Conservation (phyloP, 805 yeast genomes). For the Candida odintsovae region DNA sequence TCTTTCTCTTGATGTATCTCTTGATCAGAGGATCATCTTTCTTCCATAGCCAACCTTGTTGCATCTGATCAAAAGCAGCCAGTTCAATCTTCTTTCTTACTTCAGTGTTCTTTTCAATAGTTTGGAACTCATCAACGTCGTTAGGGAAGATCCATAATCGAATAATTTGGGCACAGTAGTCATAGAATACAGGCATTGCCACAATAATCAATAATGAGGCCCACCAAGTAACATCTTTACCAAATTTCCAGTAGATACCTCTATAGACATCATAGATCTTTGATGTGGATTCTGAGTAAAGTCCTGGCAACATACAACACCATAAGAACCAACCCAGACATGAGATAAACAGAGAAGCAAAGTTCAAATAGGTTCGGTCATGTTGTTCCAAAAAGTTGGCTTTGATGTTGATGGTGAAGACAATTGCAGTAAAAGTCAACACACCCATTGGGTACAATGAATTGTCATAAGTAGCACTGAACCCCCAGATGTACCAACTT, state of each 20-base stretch:
- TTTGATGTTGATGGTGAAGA: constrained; percentile 69
- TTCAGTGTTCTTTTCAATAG: constrained; percentile 63
- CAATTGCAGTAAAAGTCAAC: constrained; percentile 64
- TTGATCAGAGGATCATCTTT: constrained; percentile 35
- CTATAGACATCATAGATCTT: constrained; percentile 64
- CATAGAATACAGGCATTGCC: constrained; percentile 58
- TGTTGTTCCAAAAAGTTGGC: constrained; percentile 77
- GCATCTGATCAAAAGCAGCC: constrained; percentile 64
- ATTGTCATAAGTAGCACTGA: constrained; percentile 60
- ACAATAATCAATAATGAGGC: constrained; percentile 55
- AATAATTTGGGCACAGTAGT: constrained; percentile 54
- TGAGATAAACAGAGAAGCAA: constrained; percentile 62
- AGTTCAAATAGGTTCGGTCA: constrained; percentile 63
- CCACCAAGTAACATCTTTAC: constrained; percentile 85
- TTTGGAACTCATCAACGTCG: constrained; percentile 76
- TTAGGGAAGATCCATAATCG: constrained; percentile 53
- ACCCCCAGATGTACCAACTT: constrained; percentile 66
- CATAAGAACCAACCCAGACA: constrained; percentile 82
- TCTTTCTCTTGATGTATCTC: constrained; percentile 17
- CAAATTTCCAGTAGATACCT: constrained; percentile 69
- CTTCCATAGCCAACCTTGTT: constrained; percentile 73
- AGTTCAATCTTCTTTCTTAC: constrained; percentile 67
- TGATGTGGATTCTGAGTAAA: constrained; percentile 50
- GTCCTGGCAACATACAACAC: constrained; percentile 68
- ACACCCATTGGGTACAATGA: constrained; percentile 81